Conservation (phyloP, 2,329 filamentous ascomycete genomes). For the Clonostachys chloroleuca region DNA sequence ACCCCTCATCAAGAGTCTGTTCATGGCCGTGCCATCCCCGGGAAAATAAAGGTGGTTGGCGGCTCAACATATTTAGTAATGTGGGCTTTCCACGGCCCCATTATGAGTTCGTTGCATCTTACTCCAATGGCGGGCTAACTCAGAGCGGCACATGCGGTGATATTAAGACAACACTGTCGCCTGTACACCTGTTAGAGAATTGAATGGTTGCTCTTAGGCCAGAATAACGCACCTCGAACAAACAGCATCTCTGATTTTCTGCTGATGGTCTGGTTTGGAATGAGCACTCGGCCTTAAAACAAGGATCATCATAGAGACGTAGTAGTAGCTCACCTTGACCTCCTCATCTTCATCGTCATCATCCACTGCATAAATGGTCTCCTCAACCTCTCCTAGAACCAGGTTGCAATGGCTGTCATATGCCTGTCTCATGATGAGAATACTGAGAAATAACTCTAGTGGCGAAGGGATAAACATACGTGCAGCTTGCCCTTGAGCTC, state of each 20-base stretch:
- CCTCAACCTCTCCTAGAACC: constrained; percentile 91
- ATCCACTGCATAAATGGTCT: constrained; percentile 92
- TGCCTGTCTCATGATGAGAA: constrained; percentile 53
- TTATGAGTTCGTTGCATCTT: too few species aligned
- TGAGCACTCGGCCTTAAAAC: not conserved
- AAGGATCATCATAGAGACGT: not conserved
- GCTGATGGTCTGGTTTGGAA: constrained; percentile 67
- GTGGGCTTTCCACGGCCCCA: too few species aligned
- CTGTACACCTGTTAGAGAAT: constrained; percentile 26
- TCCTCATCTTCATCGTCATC: constrained; percentile 83
- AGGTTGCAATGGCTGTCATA: constrained; percentile 99
- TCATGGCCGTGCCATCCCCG: too few species aligned
- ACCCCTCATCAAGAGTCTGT: too few species aligned
- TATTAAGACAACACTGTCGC: constrained; percentile 70
- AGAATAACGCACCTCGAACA: constrained; percentile 70
- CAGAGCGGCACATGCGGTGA: constrained; percentile 53
- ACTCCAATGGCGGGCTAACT: not conserved
- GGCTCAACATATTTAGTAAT: too few species aligned
- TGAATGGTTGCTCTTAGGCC: too few species aligned
- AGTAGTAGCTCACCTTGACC: constrained; percentile 53
- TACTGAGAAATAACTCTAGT: not conserved
- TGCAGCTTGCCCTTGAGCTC: constrained; percentile 94
- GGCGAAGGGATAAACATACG: constrained; percentile 47
- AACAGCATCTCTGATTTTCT: constrained; percentile 99
- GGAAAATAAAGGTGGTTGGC: too few species aligned